These are phyloP conservation scores for Leishmania aethiopica DNA, from an alignment of 208 protist species.

Conservation along the genomic window DNA sequence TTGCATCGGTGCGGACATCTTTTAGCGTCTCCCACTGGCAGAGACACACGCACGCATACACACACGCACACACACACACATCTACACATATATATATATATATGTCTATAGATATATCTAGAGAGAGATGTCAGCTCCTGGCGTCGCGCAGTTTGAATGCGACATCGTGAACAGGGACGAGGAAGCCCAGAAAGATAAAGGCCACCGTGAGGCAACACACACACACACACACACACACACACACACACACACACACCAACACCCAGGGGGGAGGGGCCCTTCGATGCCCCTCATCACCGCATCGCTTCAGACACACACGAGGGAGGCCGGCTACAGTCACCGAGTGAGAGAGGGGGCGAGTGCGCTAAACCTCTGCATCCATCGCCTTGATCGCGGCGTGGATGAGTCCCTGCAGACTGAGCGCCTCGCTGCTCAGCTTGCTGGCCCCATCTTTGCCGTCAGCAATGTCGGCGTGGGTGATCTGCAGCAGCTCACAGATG, in stretches of 20 bases:
- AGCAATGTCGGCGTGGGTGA: not conserved
- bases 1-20: not conserved
- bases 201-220: not conserved
- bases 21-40: not conserved
- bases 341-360: no score
- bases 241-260: not conserved
- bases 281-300: not conserved
- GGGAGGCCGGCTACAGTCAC: not conserved
- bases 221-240: not conserved
- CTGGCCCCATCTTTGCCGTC: not conserved
- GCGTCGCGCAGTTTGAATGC: not conserved
- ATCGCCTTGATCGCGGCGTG: constrained; percentile 78
- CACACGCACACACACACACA: not conserved
- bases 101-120: not conserved
- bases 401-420: constrained; percentile 67
- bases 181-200: not conserved
- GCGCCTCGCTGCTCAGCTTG: constrained; percentile 45
- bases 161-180: not conserved
- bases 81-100: not conserved
- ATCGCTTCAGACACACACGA: not conserved
- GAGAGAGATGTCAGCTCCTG: no score
- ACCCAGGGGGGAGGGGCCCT: not conserved
- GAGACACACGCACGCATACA: not conserved
- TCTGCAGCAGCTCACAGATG: constrained; percentile 53
- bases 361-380: constrained; percentile 36